Conservation (phyloP, 78 protist genomes). For the Dictyostelium discoideum region DNA sequence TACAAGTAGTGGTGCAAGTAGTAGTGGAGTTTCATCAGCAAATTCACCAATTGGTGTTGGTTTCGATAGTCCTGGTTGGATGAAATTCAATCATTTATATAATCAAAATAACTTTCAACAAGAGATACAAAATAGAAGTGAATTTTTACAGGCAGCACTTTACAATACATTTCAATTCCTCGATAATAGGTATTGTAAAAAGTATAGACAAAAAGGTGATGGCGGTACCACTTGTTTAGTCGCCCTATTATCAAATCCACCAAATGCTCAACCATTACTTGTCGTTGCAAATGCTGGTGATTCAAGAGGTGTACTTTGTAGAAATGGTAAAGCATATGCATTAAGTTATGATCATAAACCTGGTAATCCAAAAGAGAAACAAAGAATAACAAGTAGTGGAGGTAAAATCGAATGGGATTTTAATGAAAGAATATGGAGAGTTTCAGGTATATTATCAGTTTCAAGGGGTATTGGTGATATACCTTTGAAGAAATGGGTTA, state of each 20-base stretch:
- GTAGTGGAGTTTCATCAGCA: not conserved
- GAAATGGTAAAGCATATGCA: conserved; percentile 65
- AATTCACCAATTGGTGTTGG: not conserved
- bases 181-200: conserved; percentile 46
- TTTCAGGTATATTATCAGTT: conserved; percentile 41
- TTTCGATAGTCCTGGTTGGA: conserved; percentile 19
- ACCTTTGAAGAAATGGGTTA: conserved; percentile 70
- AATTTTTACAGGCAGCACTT: conserved; percentile 32
- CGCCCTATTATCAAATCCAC: conserved; percentile 39
- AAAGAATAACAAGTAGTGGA: conserved; percentile 27
- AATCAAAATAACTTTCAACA: conserved; percentile 41
- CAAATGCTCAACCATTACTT: conserved; percentile 31
- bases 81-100: conserved; percentile 18
- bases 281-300: conserved; percentile 77
- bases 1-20: not conserved
- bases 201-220: conserved; percentile 46
- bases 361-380: conserved; percentile 53
- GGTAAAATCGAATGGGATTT: conserved; percentile 68
- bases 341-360: conserved; percentile 80
- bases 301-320: conserved; percentile 67
- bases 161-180: conserved; percentile 29
- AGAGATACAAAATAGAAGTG: conserved; percentile 61
- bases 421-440: conserved; percentile 58
- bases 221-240: conserved; percentile 59
- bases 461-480: conserved; percentile 78